A percentile compares a stretch with the other conserved stretches of the same genome.
These are phyloP conservation scores for Crithidia acanthocephali DNA, from an alignment of 208 protist species.

Conservation along the genomic window DNA sequence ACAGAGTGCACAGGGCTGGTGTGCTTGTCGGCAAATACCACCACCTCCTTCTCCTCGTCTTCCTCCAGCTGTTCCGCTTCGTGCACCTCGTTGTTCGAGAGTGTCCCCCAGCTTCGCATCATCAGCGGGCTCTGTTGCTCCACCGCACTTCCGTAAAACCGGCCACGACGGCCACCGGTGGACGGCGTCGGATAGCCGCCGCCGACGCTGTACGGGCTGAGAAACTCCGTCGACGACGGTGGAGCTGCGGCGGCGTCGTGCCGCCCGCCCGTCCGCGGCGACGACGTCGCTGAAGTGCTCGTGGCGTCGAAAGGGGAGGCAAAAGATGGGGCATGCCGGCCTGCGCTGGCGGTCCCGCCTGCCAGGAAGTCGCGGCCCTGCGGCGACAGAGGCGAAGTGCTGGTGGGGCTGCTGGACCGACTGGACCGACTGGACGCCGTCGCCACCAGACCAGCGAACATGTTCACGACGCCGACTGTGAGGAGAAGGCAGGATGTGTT, in stretches of 20 bases:
- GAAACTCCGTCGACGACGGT: constrained; percentile 17
- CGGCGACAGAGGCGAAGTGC: neutral
- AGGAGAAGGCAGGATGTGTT: too few species aligned
- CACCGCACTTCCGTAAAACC: neutral
- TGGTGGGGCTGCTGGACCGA: neutral
- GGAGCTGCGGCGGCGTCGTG: neutral
- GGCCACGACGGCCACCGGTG: neutral
- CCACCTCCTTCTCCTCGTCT: too few species aligned
- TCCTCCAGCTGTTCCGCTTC: too few species aligned
- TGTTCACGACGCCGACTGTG: neutral
- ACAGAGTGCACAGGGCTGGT: too few species aligned
- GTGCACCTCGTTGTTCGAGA: neutral
- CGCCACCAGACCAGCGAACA: constrained; percentile 27
- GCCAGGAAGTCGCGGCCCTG: neutral
- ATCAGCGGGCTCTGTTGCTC: neutral
- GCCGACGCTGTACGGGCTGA: constrained; percentile 20
- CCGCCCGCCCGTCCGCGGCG: constrained; percentile 15
- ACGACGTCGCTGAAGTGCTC: neutral
- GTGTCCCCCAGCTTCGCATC: neutral
- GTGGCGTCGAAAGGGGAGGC: neutral
- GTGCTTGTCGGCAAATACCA: too few species aligned
- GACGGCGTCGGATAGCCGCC: constrained; percentile 7
- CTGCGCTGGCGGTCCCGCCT: neutral
- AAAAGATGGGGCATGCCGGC: neutral
- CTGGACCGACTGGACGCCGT: constrained; percentile 5